A percentile compares a stretch with the other conserved stretches of the same genome.
These are phyloP conservation scores for Suillus sp. DNA, from an alignment of 768 basidiomycete species.

Conservation along the genomic window DNA sequence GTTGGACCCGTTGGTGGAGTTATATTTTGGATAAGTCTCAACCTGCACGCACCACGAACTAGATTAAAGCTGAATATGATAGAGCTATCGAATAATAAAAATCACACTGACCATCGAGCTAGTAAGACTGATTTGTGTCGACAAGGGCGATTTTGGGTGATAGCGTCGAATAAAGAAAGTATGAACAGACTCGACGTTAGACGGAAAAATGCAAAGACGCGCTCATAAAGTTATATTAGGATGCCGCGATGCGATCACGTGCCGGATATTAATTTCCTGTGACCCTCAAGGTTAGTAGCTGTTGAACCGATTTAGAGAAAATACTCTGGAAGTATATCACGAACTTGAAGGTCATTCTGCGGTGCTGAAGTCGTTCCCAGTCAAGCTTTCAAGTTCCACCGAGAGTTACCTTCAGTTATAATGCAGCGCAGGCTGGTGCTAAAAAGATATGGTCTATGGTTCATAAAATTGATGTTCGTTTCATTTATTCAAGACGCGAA, in stretches of 20 bases:
- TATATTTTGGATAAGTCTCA: background rate
- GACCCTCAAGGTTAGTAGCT: background rate
- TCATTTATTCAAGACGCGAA: background rate
- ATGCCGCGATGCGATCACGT: conserved; percentile 4
- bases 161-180: background rate
- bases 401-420: background rate
- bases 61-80: background rate
- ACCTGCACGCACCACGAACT: background rate
- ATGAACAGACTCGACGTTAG: background rate
- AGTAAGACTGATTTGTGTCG: background rate
- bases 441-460: background rate
- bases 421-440: background rate
- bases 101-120: background rate
- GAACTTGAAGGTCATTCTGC: background rate
- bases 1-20: background rate
- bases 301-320: background rate
- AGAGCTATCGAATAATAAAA: background rate
- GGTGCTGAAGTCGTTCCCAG: background rate
- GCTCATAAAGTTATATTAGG: background rate
- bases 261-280: background rate
- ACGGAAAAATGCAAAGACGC: conserved; percentile 2
- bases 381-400: background rate
- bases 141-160: background rate
- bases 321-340: background rate
- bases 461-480: background rate